Evolutionary conservation across 2,329 filamentous ascomycete genomes (phyloP).

Genomic region (Coniella lustricola): DNA sequence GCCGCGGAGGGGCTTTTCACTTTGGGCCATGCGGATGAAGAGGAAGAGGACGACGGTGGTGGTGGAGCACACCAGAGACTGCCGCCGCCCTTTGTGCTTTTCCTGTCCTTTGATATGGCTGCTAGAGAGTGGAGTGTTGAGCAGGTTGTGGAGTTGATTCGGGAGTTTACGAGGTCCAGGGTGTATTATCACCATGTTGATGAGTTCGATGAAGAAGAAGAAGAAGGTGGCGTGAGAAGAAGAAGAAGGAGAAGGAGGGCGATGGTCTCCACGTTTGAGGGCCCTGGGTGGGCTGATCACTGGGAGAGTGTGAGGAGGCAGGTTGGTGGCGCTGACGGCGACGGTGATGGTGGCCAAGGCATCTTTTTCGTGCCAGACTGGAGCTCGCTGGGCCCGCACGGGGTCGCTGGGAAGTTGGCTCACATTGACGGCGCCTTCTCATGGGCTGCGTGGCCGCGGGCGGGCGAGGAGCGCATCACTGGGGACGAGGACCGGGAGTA

Average conservation of each 20-base stretch:
- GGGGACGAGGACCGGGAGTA: slow-evolving; percentile 34
- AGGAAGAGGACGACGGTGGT: too few species aligned
- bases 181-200: slow-evolving; percentile 31
- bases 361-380: slow-evolving; percentile 41
- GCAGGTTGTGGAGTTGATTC: slow-evolving; percentile 26
- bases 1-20: slow-evolving; percentile 19
- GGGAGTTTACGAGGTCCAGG: slow-evolving; percentile 28
- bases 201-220: too few species aligned
- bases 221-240: slow-evolving; percentile 31
- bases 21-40: slow-evolving; percentile 1
- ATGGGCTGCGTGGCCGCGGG: slow-evolving; percentile 43
- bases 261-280: slow-evolving; percentile 47
- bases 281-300: slow-evolving; percentile 33
- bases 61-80: too few species aligned
- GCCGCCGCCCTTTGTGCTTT: slow-evolving; percentile 24
- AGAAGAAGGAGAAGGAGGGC: slow-evolving; percentile 33
- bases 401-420: slow-evolving; percentile 1
- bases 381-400: slow-evolving; percentile 33
- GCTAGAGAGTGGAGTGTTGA: slow-evolving; percentile 23
- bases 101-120: slow-evolving; percentile 30
- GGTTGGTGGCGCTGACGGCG: slow-evolving; percentile 13
- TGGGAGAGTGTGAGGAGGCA: slow-evolving; percentile 33
- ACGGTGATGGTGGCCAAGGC: neutral
- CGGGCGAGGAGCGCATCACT: slow-evolving; percentile 31
- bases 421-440: slow-evolving; percentile 24